Evolutionary conservation across 768 basidiomycete genomes (phyloP), one percentile per base, ranked within the genome.

Genomic region (Holtermanniella nyarrowii): DNA sequence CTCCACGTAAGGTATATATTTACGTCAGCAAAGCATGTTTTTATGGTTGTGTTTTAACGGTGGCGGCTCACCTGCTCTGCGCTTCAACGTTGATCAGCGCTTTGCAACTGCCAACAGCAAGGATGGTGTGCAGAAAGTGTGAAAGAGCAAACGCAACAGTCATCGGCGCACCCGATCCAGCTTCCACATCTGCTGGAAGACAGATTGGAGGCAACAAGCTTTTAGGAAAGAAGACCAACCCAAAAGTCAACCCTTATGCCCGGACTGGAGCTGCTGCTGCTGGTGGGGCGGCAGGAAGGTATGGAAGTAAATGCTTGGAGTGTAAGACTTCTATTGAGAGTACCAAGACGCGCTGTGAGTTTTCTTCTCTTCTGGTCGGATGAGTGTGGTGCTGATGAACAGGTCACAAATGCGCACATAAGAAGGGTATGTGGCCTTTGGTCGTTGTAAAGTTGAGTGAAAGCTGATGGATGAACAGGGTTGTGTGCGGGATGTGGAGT

Each of bases 101-200:
- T 4, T 13, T n/a, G 18, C 23, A 27, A 11, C 4, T 50, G 44
- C 21, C 23, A 18, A 21, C 16, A 37, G 40, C 16, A 54, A 66
- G 43, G 37, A 73, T 73, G 72, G 72, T 73, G 5, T 73, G 72
- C 60, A 70, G 68, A 44, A 71, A 70, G 55, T 73, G 72, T 45
- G 72, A 73, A 53, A 70, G 70, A 58, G 68, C 63, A 26, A 54
- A 66, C 63, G 48, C 59, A 20, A 58, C 67, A 26, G 62, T 55
- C 24, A 48, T 71, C 48, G 72, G 68, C n/a, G 67, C 72, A 22
- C 67, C 72, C 2, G 69, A 71, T 44, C 72, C 72, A 12, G 63
- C 61, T 39, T 58, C 65, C 53, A 61, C 68, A 4, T 68, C 63
- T 1, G 59, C 66, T 1, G 68, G 66, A 7, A 61, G 72, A 0